Percentiles rank a stretch among this genome's conserved stretches.
Evolutionary conservation across 176 grass and related monocot genomes (phyloP).

Genomic region (barley (Hordeum vulgare)): DNA sequence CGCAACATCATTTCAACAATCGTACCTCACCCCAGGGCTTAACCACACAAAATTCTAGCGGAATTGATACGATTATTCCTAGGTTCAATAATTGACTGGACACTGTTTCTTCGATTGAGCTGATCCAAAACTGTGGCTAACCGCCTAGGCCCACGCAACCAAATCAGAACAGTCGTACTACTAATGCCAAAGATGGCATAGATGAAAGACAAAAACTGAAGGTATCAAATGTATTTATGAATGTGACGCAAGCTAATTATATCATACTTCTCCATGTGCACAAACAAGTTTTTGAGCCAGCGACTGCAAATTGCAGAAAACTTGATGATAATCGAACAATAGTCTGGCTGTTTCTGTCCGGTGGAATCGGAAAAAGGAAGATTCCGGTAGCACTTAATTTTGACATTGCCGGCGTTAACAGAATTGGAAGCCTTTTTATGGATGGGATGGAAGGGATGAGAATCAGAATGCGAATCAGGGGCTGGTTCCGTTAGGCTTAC

Average conservation of each 20-base stretch:
- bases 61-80: background rate
- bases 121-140: background rate
- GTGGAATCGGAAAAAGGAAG: background rate
- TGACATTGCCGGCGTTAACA: background rate
- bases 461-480: background rate
- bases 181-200: background rate
- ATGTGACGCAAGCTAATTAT: background rate
- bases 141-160: background rate
- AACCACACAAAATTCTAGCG: background rate
- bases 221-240: background rate
- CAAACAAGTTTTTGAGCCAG: background rate
- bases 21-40: background rate
- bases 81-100: background rate
- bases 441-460: background rate
- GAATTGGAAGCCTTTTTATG: background rate
- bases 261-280: background rate
- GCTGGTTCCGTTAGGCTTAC: conserved; percentile 38
- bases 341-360: background rate
- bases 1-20: background rate
- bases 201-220: background rate
- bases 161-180: background rate
- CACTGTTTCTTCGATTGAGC: background rate
- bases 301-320: background rate
- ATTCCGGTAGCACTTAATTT: background rate
- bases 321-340: background rate